Conservation (phyloP, 495 filamentous ascomycete genomes). For the Lasiosphaeriaceae sp. region DNA sequence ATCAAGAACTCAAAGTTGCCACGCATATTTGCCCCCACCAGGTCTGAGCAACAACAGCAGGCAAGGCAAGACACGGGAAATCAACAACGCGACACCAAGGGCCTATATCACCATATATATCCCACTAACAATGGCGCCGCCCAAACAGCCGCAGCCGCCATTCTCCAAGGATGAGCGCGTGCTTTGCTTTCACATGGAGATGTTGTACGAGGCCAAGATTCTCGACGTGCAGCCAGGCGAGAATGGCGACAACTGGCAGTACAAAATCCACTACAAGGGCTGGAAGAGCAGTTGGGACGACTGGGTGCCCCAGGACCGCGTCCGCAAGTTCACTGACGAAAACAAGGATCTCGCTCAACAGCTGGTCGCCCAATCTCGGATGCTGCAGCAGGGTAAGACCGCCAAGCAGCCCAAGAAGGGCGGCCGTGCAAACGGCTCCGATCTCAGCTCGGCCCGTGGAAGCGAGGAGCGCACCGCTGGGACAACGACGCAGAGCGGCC, state of each 20-base stretch:
- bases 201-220: conserved; percentile 96
- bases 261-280: conserved; percentile 96
- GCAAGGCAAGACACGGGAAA: too few relatives aligned
- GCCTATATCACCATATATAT: too few relatives aligned
- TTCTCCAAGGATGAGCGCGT: conserved; percentile 90
- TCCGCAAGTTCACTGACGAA: conserved; percentile 91
- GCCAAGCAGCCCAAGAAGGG: conserved; percentile 52
- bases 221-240: conserved; percentile 66
- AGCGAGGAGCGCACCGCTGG: conserved; percentile 81
- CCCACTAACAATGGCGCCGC: conserved; percentile 3
- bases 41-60: too few relatives aligned
- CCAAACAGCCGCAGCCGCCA: conserved; percentile 35
- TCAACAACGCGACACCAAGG: neutral
- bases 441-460: conserved; percentile 73
- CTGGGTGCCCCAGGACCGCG: conserved; percentile 92
- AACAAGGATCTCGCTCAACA: conserved; percentile 79
- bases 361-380: conserved; percentile 54
- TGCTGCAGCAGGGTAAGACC: conserved; percentile 39
- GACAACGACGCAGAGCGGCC: conserved; percentile 56
- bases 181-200: conserved; percentile 93
- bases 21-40: too few relatives aligned
- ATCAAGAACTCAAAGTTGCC: too few relatives aligned
- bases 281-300: conserved; percentile 99
- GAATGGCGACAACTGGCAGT: conserved; percentile 72
- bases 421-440: conserved; percentile 59